These are phyloP conservation scores for Chaetomium olivaceum DNA, from an alignment of 2,329 filamentous ascomycete species.

Conservation along the genomic window DNA sequence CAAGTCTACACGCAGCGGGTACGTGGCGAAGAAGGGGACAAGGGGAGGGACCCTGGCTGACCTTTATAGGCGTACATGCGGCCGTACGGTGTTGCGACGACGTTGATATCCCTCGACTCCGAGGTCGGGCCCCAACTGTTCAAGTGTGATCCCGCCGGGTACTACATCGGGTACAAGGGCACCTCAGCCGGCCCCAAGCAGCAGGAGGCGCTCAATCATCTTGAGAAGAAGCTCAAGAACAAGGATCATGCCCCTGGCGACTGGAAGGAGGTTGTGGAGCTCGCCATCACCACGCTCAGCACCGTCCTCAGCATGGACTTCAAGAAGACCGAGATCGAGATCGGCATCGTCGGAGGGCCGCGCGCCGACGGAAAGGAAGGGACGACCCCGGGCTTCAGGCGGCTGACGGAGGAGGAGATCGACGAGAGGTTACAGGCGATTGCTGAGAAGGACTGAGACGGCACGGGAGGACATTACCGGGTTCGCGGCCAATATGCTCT, in stretches of 20 bases:
- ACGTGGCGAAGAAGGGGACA: conserved; percentile 31
- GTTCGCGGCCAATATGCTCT: conserved; percentile 10
- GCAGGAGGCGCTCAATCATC: conserved; percentile 95
- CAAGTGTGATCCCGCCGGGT: conserved; percentile 97
- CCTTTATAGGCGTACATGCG: conserved; percentile 81
- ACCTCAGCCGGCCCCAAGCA: conserved; percentile 97
- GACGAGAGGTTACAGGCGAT: conserved; percentile 97
- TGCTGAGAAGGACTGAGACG: conserved; percentile 85
- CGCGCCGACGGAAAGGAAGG: conserved; percentile 80
- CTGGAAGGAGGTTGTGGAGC: conserved; percentile 97
- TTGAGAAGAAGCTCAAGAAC: conserved; percentile 99
- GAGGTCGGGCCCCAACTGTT: conserved; percentile 93
- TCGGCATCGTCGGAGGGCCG: conserved; percentile 93
- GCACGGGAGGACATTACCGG: conserved; percentile 1
- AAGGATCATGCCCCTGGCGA: conserved; percentile 89
- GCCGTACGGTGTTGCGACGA: conserved; percentile 92
- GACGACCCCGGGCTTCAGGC: conserved; percentile 76
- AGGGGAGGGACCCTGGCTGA: conserved; percentile 27
- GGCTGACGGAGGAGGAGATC: conserved; percentile 94
- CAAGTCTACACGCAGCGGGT: conserved; percentile 99
- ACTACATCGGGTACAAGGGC: conserved; percentile 98
- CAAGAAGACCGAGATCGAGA: conserved; percentile 98
- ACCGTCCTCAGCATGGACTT: conserved; percentile 98
- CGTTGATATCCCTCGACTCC: conserved; percentile 88
- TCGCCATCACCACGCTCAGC: conserved; percentile 93